These are phyloP conservation scores for Apiospora hydei DNA, from an alignment of 2,329 filamentous ascomycete genomes.

Conservation along the genomic window DNA sequence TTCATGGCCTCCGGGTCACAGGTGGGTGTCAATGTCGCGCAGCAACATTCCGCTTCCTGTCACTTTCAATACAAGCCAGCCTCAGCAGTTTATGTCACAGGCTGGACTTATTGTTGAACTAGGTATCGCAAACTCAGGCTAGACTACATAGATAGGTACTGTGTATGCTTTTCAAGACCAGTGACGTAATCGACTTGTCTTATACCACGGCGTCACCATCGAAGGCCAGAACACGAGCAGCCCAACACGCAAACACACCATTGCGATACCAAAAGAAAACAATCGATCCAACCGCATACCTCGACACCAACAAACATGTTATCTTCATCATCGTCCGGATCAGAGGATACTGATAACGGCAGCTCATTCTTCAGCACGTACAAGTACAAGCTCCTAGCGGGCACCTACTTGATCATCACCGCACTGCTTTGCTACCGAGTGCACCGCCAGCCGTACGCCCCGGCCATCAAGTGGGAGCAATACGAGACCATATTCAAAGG, in stretches of 20 bases:
- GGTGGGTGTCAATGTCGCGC: no score
- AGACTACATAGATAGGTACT: neutral
- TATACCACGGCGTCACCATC: neutral
- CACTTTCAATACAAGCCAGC: no score
- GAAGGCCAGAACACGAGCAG: neutral
- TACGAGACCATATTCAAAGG: constrained; percentile 32
- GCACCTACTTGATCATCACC: constrained; percentile 68
- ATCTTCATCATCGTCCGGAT: neutral
- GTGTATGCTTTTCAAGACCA: neutral
- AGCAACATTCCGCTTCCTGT: no score
- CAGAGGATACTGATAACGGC: neutral
- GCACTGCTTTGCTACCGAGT: constrained; percentile 30
- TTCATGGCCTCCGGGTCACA: no score
- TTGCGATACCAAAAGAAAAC: neutral
- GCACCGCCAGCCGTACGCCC: constrained; percentile 28
- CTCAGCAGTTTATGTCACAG: no score
- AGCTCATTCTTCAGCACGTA: constrained; percentile 22
- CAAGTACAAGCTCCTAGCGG: constrained; percentile 75
- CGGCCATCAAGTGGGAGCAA: constrained; percentile 27
- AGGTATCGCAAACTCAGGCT: neutral
- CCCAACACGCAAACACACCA: neutral
- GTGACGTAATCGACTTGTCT: neutral
- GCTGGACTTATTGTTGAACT: no score
- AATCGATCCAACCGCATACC: neutral
- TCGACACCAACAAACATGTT: neutral